These are phyloP conservation scores for Rhododendron mucronatum DNA, from an alignment of 148 eudicot species.

Conservation along the genomic window DNA sequence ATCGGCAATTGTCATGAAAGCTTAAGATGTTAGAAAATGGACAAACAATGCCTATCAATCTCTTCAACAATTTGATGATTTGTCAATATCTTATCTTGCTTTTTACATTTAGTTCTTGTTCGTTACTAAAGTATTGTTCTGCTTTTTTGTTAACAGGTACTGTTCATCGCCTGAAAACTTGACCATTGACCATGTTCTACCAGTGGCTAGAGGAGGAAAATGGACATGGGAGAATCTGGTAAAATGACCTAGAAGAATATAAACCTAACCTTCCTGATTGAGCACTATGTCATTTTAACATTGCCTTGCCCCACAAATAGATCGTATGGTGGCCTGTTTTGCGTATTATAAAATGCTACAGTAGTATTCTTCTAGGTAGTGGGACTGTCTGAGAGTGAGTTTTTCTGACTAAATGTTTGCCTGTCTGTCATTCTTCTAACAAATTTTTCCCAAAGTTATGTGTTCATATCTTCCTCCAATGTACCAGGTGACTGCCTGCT, in stretches of 20 bases:
- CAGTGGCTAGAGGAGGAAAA: constrained; percentile 79
- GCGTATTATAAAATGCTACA: too few species aligned
- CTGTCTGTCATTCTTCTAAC: neutral
- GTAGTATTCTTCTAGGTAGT: neutral
- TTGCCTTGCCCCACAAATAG: neutral
- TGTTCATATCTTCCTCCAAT: neutral
- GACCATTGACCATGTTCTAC: constrained; percentile 85
- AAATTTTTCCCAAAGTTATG: neutral
- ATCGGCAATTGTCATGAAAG: neutral
- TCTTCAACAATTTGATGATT: neutral
- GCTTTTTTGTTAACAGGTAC: constrained; percentile 40
- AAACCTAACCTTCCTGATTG: neutral
- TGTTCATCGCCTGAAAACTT: constrained; percentile 60
- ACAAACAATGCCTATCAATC: neutral
- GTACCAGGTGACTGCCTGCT: constrained; percentile 83
- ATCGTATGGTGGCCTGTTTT: neutral
- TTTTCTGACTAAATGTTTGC: neutral
- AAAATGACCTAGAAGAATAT: constrained; percentile 17
- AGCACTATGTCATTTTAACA: neutral
- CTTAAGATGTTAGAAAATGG: neutral
- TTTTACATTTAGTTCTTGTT: neutral
- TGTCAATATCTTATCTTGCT: neutral
- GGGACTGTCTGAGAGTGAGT: neutral
- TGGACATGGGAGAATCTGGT: constrained; percentile 99
- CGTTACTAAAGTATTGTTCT: neutral